Conservation (phyloP, 2,329 filamentous ascomycete genomes). For the Sarocladium brachiariae region DNA sequence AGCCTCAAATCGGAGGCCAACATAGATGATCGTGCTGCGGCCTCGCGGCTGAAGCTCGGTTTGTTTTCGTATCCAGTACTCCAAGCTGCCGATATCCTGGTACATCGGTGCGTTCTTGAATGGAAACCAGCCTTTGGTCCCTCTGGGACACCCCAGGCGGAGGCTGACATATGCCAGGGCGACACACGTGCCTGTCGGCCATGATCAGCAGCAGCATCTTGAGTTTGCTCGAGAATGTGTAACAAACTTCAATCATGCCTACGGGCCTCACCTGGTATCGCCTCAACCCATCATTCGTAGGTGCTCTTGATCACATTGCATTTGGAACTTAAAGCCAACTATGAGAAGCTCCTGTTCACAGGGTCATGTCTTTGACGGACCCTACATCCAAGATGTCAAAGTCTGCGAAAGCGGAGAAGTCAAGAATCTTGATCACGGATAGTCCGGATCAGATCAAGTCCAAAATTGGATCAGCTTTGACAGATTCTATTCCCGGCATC, state of each 20-base stretch:
- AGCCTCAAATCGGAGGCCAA: constrained; percentile 52
- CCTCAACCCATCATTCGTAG: constrained; percentile 69
- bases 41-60: constrained; percentile 67
- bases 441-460: constrained; percentile 50
- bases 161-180: constrained; percentile 42
- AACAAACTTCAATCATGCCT: constrained; percentile 76
- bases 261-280: constrained; percentile 54
- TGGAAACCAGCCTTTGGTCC: background rate
- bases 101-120: constrained; percentile 55
- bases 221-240: constrained; percentile 87
- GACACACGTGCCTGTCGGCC: constrained; percentile 93
- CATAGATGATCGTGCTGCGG: constrained; percentile 51
- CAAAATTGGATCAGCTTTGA: constrained; percentile 69
- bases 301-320: constrained; percentile 8
- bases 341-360: constrained; percentile 61
- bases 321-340: background rate
- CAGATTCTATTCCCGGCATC: constrained; percentile 62
- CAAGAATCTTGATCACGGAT: constrained; percentile 80
- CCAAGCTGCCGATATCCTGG: constrained; percentile 87
- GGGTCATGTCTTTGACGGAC: constrained; percentile 82
- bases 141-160: constrained; percentile 5
- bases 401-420: constrained; percentile 63
- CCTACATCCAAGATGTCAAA: constrained; percentile 92
- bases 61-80: constrained; percentile 95
- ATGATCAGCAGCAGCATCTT: constrained; percentile 89